Evolutionary conservation across 164 flowering plant genomes (phyloP), one percentile per base, ranked within the genome.

Genomic region (Vitis rupestris): DNA sequence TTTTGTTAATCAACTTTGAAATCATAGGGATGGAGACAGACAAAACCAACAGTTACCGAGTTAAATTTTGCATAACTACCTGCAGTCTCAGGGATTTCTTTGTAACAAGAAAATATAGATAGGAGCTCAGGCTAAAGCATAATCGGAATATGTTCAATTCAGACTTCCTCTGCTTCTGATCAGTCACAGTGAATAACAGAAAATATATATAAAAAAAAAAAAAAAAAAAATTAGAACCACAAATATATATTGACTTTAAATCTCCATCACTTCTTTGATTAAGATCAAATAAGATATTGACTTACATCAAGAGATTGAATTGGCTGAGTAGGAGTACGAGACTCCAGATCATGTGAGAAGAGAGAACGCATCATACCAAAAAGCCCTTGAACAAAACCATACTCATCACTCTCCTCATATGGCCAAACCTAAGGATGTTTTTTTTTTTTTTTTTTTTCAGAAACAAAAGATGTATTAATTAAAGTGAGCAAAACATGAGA

Each of bases 381-480:
- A 49, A 95, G 97, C 61, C 90, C 88, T 87, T 93, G 99, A 67
- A 95, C 84, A 75, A 95, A 88, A 61, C 98, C 97, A 79, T 80
- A 87, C 19, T 90, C 97, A 63, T 88, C 92, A 64, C 75, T 87
- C 81, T 91, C 94, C 69, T 95, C 97, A 73, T 90, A 95, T 19
- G 98, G 93, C 99, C 99, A 95, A 78, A 91, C 92, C 99, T 73
- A 49, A 23, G 47, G 16, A 61, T 47, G 56, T 23, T 23, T 23
- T 23, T 23, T 23, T 23, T 23, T 23, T 23, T 23, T 23, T 23
- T 23, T 10, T 6, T 7, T 23, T 23, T 23, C 27, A 23, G 27
- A 23, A 23, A 23, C 27, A 23, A 23, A 23, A 23, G 27, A 23
- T 23, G 27, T 23, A 23, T 23, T 23, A 23, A 23, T 23, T 23